Evolutionary conservation across 306 rosid genomes (phyloP), one percentile per base, ranked within the genome.

Genomic region (Arachis hypogaea): DNA sequence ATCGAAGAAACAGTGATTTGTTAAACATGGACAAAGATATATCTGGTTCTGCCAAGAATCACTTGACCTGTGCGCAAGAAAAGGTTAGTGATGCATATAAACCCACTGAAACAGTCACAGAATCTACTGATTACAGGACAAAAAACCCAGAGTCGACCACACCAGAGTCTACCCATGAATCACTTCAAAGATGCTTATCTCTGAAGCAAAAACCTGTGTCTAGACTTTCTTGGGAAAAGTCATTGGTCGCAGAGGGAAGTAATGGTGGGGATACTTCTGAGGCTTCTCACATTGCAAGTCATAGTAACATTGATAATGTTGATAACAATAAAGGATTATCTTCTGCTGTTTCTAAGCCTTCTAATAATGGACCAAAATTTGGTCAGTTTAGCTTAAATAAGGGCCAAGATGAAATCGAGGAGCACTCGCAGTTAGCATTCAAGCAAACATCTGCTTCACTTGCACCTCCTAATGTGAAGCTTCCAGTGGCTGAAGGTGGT

Each of bases 11-110:
- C 28, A 22, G 28, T 22, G 28, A 22, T 22, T 22, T 22, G 28
- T 22, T 22, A 22, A 72, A 76, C 63, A 56, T 28, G 70, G 72
- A 65, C 30, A 76, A 73, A 76, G 84, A 22, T 22, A 22, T 22
- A 22, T 22, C 28, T 22, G 28, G 57, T 47, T 58, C 82, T 28
- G 49, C 75, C 46, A 71, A 73, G 79, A 79, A 69, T 71, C 79
- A 74, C 55, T 73, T 78, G 72, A 46, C 83, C 40, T 30, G 50
- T 73, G 69, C 82, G n/a, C 66, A 76, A 16, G 76, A 71, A n/a
- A 90, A 81, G 74, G 85, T 70, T 73, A 63, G 46, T 71, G 52
- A 78, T 65, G 71, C 80, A 41, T 81, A 75, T 28, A 68, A 59
- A 45, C 72, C 59, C 47, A 40, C 58, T 61, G 59, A 68, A 79